Conservation (phyloP, 805 yeast species). For the Barnettozyma pratensis region DNA sequence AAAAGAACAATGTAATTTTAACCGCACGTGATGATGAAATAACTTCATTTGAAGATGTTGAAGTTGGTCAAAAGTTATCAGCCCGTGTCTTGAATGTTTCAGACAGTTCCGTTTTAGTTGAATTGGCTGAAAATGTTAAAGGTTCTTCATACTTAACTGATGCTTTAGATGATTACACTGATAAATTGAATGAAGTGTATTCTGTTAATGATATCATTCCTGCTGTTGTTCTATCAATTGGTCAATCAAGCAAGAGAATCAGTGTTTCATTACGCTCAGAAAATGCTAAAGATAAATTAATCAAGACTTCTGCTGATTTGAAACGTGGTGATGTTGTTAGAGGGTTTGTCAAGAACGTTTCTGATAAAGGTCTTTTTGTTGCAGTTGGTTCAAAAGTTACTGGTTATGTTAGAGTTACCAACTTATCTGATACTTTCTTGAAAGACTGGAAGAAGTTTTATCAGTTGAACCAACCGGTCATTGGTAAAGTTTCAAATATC, state of each 20-base stretch:
- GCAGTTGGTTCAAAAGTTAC: conserved; percentile 63
- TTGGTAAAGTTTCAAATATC: conserved; percentile 65
- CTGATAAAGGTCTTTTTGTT: conserved; percentile 74
- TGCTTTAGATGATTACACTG: conserved; percentile 64
- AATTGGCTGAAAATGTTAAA: conserved; percentile 55
- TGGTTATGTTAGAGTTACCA: conserved; percentile 77
- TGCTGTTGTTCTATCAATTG: conserved; percentile 44
- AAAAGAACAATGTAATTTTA: conserved; percentile 44
- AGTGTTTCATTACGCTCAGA: conserved; percentile 58
- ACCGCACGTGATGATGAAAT: conserved; percentile 44
- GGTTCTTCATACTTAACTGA: conserved; percentile 73
- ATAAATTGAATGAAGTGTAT: conserved; percentile 44
- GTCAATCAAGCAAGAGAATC: conserved; percentile 41
- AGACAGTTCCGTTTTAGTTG: conserved; percentile 59
- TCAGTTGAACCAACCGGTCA: conserved; percentile 64
- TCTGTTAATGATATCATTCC: conserved; percentile 48
- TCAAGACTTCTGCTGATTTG: conserved; percentile 47
- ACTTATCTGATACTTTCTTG: conserved; percentile 74
- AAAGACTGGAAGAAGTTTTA: conserved; percentile 85
- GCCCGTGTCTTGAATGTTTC: conserved; percentile 57
- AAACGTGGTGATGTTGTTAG: conserved; percentile 66
- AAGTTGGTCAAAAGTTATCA: conserved; percentile 51
- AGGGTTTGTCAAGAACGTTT: conserved; percentile 75
- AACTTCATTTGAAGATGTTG: conserved; percentile 41
- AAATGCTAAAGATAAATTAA: conserved; percentile 45